Percentiles rank a stretch among this genome's conserved stretches.
These are phyloP conservation scores for Exsudoporus frostii DNA, from an alignment of 768 basidiomycete species.

Conservation along the genomic window DNA sequence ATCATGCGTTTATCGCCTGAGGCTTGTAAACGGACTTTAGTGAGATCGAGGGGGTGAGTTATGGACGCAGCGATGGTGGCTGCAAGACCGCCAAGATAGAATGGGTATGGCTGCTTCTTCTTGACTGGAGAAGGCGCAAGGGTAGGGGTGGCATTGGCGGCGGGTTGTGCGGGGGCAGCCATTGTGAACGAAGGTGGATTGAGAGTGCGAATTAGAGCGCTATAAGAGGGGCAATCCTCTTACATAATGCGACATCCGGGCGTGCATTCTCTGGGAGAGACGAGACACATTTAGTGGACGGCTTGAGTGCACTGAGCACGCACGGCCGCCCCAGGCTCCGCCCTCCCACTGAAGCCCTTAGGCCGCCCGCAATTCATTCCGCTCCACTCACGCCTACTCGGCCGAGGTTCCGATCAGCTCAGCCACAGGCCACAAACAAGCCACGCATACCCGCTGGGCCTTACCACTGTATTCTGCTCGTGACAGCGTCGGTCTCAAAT, in stretches of 20 bases:
- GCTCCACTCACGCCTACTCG: background rate
- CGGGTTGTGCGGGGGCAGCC: constrained; percentile 12
- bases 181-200: constrained; percentile 9
- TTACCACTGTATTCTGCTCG: no score
- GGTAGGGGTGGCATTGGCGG: constrained; percentile 5
- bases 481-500: background rate
- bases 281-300: background rate
- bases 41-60: constrained; percentile 85
- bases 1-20: constrained; percentile 92
- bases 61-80: constrained; percentile 88
- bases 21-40: constrained; percentile 89
- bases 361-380: background rate
- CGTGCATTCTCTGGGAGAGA: background rate
- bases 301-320: background rate
- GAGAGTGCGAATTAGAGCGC: background rate
- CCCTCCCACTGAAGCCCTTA: background rate
- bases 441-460: no score
- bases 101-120: constrained; percentile 76
- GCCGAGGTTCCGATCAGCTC: background rate
- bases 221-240: constrained; percentile 9
- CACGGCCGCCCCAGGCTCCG: background rate
- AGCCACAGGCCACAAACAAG: constrained; percentile 8
- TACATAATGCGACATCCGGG: constrained; percentile 10
- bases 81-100: constrained; percentile 85
- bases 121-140: constrained; percentile 8